Evolutionary conservation across 2,329 filamentous ascomycete genomes (phyloP).

Genomic region (Alternaria atra): DNA sequence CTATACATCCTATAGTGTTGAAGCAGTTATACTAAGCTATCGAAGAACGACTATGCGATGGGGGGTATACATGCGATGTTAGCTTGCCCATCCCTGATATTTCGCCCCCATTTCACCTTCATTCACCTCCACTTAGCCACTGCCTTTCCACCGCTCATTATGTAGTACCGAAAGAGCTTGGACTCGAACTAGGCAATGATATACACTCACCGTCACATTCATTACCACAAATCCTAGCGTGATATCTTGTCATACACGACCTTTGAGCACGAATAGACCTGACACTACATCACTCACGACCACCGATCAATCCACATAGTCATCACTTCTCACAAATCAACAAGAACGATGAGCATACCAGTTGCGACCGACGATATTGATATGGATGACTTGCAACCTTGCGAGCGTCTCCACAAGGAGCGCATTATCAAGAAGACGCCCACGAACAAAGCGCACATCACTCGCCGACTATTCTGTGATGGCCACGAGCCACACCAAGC

Average conservation of each 20-base stretch:
- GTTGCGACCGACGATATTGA: background rate
- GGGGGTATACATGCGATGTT: background rate
- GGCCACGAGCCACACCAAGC: background rate
- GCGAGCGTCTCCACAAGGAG: too few relatives aligned
- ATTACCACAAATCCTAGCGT: background rate
- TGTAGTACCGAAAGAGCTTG: background rate
- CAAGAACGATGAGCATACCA: rapidly evolving
- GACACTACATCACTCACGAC: background rate
- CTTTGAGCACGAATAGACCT: background rate
- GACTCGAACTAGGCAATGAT: background rate
- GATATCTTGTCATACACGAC: background rate
- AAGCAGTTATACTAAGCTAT: too few relatives aligned
- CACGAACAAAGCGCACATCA: background rate
- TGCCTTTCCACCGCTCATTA: background rate
- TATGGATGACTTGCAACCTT: background rate
- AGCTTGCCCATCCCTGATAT: background rate
- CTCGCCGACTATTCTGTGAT: rapidly evolving
- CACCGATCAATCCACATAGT: background rate
- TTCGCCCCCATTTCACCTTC: background rate
- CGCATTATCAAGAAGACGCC: background rate
- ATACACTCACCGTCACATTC: background rate
- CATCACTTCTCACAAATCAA: background rate
- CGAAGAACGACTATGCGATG: too few relatives aligned
- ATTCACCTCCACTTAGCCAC: background rate
- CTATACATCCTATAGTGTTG: too few relatives aligned